Evolutionary conservation across 257 asterid species (phyloP).

Genomic region (Solanum gandarillasii): DNA sequence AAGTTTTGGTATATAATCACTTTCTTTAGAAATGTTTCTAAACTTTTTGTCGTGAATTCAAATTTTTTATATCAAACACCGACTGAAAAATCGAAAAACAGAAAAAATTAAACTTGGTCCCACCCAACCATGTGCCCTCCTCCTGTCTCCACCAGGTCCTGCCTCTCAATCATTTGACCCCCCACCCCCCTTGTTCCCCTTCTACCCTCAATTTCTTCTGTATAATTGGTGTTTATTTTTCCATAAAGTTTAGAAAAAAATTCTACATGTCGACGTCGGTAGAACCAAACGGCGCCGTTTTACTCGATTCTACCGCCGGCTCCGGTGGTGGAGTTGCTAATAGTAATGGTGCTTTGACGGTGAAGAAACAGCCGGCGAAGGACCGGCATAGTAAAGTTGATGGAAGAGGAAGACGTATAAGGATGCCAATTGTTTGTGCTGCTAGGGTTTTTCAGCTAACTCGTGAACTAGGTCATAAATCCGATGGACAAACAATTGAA

Average conservation of each 20-base stretch:
- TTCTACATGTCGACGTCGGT: background rate
- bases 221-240: background rate
- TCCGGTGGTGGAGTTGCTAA: background rate
- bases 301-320: no score
- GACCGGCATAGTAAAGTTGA: slow-evolving; percentile 2
- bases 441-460: slow-evolving; percentile 5
- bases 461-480: slow-evolving; percentile 1
- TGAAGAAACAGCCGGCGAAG: background rate
- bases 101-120: background rate
- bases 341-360: background rate
- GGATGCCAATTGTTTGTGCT: slow-evolving; percentile 6
- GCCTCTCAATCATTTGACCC: slow-evolving; percentile 2
- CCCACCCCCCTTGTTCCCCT: background rate
- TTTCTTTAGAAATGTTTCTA: background rate
- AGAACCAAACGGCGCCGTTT: background rate
- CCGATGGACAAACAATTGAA: slow-evolving; percentile 5
- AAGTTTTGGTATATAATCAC: background rate
- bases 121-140: slow-evolving; percentile 1
- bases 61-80: background rate
- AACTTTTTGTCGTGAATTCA: background rate
- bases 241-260: background rate
- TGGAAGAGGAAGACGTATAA: slow-evolving; percentile 1
- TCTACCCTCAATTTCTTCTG: background rate
- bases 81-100: background rate
- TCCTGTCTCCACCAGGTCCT: slow-evolving; percentile 5